Conservation (phyloP, 768 basidiomycete genomes). For the Russula lepida region DNA sequence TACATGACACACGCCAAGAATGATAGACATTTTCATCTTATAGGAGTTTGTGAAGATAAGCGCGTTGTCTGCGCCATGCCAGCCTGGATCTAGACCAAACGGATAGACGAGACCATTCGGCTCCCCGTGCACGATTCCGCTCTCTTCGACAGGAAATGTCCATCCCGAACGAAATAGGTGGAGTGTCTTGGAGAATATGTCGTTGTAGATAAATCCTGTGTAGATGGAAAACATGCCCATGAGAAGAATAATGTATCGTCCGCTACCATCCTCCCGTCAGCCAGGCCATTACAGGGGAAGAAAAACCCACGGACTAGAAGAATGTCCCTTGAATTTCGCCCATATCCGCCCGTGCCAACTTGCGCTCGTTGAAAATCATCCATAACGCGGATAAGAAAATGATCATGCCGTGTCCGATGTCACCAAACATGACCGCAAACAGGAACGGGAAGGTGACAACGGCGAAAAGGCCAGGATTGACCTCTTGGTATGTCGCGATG, state of each 20-base stretch:
- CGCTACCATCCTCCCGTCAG: constrained; percentile 41
- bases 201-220: constrained; percentile 97
- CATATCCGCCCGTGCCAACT: constrained; percentile 61
- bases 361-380: constrained; percentile 85
- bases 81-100: constrained; percentile 89
- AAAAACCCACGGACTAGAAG: constrained; percentile 66
- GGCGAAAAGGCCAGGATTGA: constrained; percentile 93
- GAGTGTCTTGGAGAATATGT: constrained; percentile 91
- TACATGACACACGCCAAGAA: constrained; percentile 94
- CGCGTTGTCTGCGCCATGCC: constrained; percentile 89
- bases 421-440: constrained; percentile 99
- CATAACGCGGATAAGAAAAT: constrained; percentile 66
- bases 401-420: constrained; percentile 91
- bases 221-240: constrained; percentile 98
- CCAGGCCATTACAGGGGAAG: constrained; percentile 15
- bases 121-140: constrained; percentile 38
- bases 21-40: constrained; percentile 99
- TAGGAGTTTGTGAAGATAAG: constrained; percentile 96
- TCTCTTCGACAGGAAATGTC: constrained; percentile 50
- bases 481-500: constrained; percentile 88
- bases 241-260: constrained; percentile 95
- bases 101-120: constrained; percentile 71
- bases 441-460: constrained; percentile 94
- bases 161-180: constrained; percentile 85
- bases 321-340: constrained; percentile 85